Evolutionary conservation across 495 filamentous ascomycete species (phyloP), one percentile per base, ranked within the genome.

Genomic region (Tuber borchii): DNA sequence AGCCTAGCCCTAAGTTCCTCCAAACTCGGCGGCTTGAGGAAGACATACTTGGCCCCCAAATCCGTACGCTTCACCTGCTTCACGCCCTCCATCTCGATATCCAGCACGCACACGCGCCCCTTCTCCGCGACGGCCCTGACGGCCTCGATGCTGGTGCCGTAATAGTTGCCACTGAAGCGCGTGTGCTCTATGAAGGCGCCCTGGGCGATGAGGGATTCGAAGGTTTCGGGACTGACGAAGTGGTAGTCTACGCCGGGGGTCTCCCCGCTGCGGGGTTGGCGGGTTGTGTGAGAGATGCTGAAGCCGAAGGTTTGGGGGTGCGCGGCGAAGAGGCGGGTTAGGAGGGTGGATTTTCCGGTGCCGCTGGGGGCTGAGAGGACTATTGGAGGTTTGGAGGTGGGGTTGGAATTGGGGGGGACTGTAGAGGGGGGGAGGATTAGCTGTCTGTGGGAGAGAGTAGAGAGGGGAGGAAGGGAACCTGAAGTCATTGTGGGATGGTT

Each of bases 151-250:
- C 89, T 91, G 10, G 94, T 98, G 34, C 95, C 95, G 84, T 97
- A 98, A 84, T 88, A 85, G 85, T 97, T 97, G 26, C 89, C 90
- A n/a, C 92, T 90, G 84, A 97, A 97, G 78, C 90, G 87, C 44
- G 95, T 94, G 84, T 93, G 88, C 85, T 98, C 95, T 74, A 98
- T 90, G 85, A 97, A 97, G 2, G 90, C 92, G 70, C 89, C 88
- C 71, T 90, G 83, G 17, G 85, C 87, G 70, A 93, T 88, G 44
- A 97, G 85, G 20, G 88, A 85, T 71, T 90, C 82, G 82, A 97
- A 97, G 2, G 86, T 86, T 16, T 91, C 90, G 79, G 87, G 89
- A 7, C 87, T 88, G 1, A 90, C 88, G 80, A 92, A 97, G 86
- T 94, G 88, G 87, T 98, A 98, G 80, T 96, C 89, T 34, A 88